Conservation (phyloP, 345 rosid genomes). For the Citrus hindsii region DNA sequence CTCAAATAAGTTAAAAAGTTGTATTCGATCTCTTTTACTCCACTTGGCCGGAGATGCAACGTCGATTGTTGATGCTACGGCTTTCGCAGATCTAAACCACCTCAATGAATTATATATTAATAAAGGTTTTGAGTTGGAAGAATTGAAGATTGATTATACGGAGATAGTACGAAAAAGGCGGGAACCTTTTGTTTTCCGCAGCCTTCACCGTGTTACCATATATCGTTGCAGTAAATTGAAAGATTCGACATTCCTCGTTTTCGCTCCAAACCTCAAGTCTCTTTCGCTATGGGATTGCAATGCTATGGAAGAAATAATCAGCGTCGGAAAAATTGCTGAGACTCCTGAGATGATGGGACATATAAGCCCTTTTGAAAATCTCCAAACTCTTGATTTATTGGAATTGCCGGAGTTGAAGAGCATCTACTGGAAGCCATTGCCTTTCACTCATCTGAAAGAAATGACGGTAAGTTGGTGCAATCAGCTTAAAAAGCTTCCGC, state of each 20-base stretch:
- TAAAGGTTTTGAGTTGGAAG: too few relatives aligned
- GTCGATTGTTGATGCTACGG: too few relatives aligned
- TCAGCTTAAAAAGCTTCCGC: too few relatives aligned
- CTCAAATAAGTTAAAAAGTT: not conserved
- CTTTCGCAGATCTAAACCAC: too few relatives aligned
- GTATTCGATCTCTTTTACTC: too few relatives aligned
- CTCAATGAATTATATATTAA: too few relatives aligned
- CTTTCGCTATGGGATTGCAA: rapidly evolving
- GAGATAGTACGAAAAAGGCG: too few relatives aligned
- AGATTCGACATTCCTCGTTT: not conserved
- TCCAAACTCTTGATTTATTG: not conserved
- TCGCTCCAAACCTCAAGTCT: not conserved
- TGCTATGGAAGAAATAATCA: too few relatives aligned
- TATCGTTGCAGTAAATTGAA: not conserved
- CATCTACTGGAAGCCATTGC: not conserved
- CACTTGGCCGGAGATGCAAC: rapidly evolving
- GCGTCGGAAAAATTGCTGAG: too few relatives aligned
- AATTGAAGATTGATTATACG: too few relatives aligned
- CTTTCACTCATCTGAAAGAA: not conserved
- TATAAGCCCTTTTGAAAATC: not conserved
- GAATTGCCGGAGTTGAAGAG: conserved; percentile 1
- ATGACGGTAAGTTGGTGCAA: not conserved
- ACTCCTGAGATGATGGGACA: too few relatives aligned
- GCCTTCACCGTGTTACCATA: not conserved
- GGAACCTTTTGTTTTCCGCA: not conserved